These are phyloP conservation scores for Fonsecaea erecta DNA, from an alignment of 2,329 filamentous ascomycete genomes.

Conservation along the genomic window DNA sequence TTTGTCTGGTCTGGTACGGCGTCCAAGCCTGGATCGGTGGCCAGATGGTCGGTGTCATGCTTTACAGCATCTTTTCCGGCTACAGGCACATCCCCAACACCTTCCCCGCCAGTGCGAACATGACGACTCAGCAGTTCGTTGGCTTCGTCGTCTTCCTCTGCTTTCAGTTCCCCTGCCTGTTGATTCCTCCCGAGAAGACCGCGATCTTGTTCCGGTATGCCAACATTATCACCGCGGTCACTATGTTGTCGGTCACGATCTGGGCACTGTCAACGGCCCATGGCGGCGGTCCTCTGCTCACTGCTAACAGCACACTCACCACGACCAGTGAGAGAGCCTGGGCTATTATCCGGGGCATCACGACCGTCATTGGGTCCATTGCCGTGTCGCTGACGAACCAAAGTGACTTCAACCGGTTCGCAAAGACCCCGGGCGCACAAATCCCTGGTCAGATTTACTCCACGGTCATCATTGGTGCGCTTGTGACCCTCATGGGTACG, in stretches of 20 bases:
- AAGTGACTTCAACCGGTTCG: constrained; percentile 36
- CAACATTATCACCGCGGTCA: constrained; percentile 16
- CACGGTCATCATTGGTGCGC: constrained; percentile 38
- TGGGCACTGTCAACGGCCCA: constrained; percentile 16
- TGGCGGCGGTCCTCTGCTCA: constrained; percentile 16
- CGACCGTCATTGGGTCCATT: constrained; percentile 25
- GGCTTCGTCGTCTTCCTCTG: constrained; percentile 25
- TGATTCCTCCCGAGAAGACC: constrained; percentile 20
- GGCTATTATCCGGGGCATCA: constrained; percentile 25
- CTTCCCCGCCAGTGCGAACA: constrained; percentile 16
- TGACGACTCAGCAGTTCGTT: constrained; percentile 22
- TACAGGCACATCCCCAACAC: constrained; percentile 20
- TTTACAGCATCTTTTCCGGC: constrained; percentile 17
- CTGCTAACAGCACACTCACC: constrained; percentile 20
- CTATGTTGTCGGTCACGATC: constrained; percentile 22
- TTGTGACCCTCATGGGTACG: constrained; percentile 39
- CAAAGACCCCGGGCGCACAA: constrained; percentile 26
- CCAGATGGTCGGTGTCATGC: constrained; percentile 23
- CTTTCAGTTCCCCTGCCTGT: constrained; percentile 21
- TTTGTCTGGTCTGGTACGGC: constrained; percentile 26
- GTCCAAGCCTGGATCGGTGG: constrained; percentile 33
- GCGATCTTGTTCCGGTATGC: constrained; percentile 19
- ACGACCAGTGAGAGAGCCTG: constrained; percentile 25
- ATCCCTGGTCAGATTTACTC: constrained; percentile 27
- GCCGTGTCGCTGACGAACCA: constrained; percentile 25